These are phyloP conservation scores for Paecilomyces formosus DNA, from an alignment of 2,329 filamentous ascomycete species.

Conservation along the genomic window DNA sequence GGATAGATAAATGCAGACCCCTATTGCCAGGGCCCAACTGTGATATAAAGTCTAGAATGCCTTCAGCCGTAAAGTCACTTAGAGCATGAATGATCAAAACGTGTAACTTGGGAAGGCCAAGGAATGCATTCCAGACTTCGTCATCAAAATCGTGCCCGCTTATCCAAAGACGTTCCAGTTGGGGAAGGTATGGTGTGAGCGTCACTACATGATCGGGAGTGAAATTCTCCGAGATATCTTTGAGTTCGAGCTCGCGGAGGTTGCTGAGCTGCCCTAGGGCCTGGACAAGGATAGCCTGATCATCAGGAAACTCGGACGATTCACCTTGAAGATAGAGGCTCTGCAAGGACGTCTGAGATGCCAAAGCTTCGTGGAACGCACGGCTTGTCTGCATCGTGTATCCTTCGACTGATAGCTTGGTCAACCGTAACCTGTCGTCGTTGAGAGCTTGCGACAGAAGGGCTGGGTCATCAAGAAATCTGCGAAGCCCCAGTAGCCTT, in stretches of 20 bases:
- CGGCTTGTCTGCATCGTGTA: slow-evolving; percentile 16
- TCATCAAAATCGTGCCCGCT: slow-evolving; percentile 22
- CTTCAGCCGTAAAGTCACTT: slow-evolving; percentile 24
- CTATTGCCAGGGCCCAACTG: slow-evolving; percentile 19
- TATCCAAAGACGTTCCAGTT: slow-evolving; percentile 25
- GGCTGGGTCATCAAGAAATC: slow-evolving; percentile 44
- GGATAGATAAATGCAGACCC: slow-evolving; percentile 22
- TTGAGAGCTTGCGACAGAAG: slow-evolving; percentile 20
- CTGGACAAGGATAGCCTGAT: slow-evolving; percentile 22
- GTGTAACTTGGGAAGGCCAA: slow-evolving; percentile 18
- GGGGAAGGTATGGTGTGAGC: slow-evolving; percentile 19
- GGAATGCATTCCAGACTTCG: slow-evolving; percentile 16
- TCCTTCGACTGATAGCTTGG: slow-evolving; percentile 19
- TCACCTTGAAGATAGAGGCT: slow-evolving; percentile 23
- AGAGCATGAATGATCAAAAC: slow-evolving; percentile 22
- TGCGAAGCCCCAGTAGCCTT: slow-evolving; percentile 42
- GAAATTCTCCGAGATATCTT: slow-evolving; percentile 27
- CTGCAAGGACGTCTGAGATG: slow-evolving; percentile 18
- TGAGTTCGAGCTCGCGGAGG: slow-evolving; percentile 24
- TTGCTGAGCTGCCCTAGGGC: slow-evolving; percentile 19
- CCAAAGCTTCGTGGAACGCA: slow-evolving; percentile 21
- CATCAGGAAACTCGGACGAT: slow-evolving; percentile 15
- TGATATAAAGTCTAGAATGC: slow-evolving; percentile 23
- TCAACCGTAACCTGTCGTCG: slow-evolving; percentile 17
- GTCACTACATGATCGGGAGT: slow-evolving; percentile 19